Percentiles rank a stretch among this genome's conserved stretches.
Conservation (phyloP, 352 stramenopile genomes). For the Pythium scleroteichum region DNA sequence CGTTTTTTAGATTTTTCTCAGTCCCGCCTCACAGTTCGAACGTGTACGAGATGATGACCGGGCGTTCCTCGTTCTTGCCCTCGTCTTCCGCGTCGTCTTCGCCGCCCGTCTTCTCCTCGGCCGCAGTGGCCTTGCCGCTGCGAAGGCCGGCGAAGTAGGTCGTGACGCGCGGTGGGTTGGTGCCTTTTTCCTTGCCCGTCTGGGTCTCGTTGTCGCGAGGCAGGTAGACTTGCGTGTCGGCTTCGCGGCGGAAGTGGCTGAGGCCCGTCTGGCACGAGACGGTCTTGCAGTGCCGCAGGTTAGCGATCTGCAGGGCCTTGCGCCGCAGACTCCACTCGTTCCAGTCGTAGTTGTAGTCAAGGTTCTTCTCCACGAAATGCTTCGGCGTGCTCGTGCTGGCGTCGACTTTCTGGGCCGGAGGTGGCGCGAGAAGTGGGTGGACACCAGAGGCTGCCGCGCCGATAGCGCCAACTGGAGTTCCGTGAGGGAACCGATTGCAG, state of each 20-base stretch:
- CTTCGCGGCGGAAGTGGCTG: slow-evolving; percentile 88
- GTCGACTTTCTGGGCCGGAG: slow-evolving; percentile 74
- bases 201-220: slow-evolving; percentile 66
- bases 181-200: slow-evolving; percentile 77
- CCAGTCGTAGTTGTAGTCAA: slow-evolving; percentile 93
- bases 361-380: slow-evolving; percentile 92
- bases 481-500: slow-evolving; percentile 44
- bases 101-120: slow-evolving; percentile 32
- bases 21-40: slow-evolving; percentile 54
- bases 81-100: slow-evolving; percentile 27
- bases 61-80: slow-evolving; percentile 32
- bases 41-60: slow-evolving; percentile 67
- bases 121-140: slow-evolving; percentile 31
- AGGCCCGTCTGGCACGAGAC: slow-evolving; percentile 87
- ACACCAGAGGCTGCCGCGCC: slow-evolving; percentile 34
- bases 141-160: slow-evolving; percentile 80
- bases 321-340: slow-evolving; percentile 94
- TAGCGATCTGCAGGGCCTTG: slow-evolving; percentile 89
- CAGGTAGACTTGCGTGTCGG: slow-evolving; percentile 89
- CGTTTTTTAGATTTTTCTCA: slow-evolving; percentile 4
- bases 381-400: slow-evolving; percentile 87
- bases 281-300: slow-evolving; percentile 90
- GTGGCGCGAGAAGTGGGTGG: slow-evolving; percentile 57
- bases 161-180: slow-evolving; percentile 77
- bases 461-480: slow-evolving; percentile 18